Percentiles rank a stretch among this genome's conserved stretches.
These are phyloP conservation scores for Pythium phragmiticola DNA, from an alignment of 352 stramenopile genomes.

Conservation along the genomic window DNA sequence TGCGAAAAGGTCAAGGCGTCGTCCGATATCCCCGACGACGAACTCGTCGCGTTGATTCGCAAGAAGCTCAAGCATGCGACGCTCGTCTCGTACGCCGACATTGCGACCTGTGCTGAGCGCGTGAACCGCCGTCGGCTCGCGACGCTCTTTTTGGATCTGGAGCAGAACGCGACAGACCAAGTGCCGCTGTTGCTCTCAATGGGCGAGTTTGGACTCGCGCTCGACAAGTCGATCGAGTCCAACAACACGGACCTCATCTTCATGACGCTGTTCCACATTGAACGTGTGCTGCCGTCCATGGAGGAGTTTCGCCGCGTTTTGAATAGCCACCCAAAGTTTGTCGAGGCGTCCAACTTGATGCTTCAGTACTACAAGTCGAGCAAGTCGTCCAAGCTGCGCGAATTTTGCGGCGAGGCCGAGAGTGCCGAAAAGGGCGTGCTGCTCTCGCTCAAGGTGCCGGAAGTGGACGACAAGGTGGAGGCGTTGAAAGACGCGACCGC, in stretches of 20 bases:
- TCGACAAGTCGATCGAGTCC: slow-evolving; percentile 87
- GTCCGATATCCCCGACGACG: slow-evolving; percentile 64
- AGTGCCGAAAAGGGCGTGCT: slow-evolving; percentile 76
- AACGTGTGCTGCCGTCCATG: slow-evolving; percentile 75
- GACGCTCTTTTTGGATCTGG: slow-evolving; percentile 89
- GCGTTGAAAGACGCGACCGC: slow-evolving; percentile 62
- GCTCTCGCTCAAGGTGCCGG: slow-evolving; percentile 59
- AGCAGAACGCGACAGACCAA: slow-evolving; percentile 86
- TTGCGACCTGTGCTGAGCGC: slow-evolving; percentile 77
- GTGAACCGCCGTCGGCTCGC: slow-evolving; percentile 81
- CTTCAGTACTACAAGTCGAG: slow-evolving; percentile 74
- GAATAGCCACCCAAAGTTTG: slow-evolving; percentile 67
- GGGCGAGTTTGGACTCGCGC: slow-evolving; percentile 88
- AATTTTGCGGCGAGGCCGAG: slow-evolving; percentile 61
- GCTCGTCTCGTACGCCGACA: slow-evolving; percentile 80
- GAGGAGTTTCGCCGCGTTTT: slow-evolving; percentile 81
- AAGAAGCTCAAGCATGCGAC: slow-evolving; percentile 84
- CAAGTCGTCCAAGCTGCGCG: slow-evolving; percentile 55
- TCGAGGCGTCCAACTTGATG: slow-evolving; percentile 74
- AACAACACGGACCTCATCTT: slow-evolving; percentile 90
- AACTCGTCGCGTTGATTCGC: slow-evolving; percentile 78
- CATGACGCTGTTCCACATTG: slow-evolving; percentile 87
- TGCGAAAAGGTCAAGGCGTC: slow-evolving; percentile 86
- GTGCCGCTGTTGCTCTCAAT: slow-evolving; percentile 89
- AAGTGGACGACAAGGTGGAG: slow-evolving; percentile 66